Conservation (phyloP, 2,329 filamentous ascomycete species). For the Rutstroemia sp. region DNA sequence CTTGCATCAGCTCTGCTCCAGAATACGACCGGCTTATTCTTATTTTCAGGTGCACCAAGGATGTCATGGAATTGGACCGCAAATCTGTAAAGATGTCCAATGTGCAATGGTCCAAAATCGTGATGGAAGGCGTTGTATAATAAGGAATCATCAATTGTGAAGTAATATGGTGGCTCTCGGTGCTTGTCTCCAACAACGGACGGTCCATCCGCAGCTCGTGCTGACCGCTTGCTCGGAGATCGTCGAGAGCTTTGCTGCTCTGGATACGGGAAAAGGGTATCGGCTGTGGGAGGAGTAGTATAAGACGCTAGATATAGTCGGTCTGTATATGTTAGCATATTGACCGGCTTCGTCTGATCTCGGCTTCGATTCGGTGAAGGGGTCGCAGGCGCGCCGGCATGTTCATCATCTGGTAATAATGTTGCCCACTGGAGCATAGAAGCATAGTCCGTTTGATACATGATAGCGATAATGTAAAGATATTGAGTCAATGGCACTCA, state of each 20-base stretch:
- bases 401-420: slow-evolving; percentile 16
- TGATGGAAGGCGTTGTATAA: slow-evolving; percentile 98
- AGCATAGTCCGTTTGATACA: slow-evolving; percentile 14
- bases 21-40: slow-evolving; percentile 85
- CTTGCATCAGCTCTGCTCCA: slow-evolving; percentile 90
- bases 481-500: slow-evolving; percentile 14
- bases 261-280: slow-evolving; percentile 82
- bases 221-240: slow-evolving; percentile 70
- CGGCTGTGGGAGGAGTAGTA: slow-evolving; percentile 68
- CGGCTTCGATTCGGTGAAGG: not conserved
- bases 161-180: slow-evolving; percentile 76
- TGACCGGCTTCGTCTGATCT: slow-evolving; percentile 11
- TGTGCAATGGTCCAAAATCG: slow-evolving; percentile 95
- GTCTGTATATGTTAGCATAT: slow-evolving; percentile 51
- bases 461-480: slow-evolving; percentile 19
- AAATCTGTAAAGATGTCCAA: slow-evolving; percentile 94
- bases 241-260: slow-evolving; percentile 41
- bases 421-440: slow-evolving; percentile 21
- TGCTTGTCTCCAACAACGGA: slow-evolving; percentile 38
- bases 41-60: slow-evolving; percentile 82
- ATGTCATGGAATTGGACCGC: slow-evolving; percentile 95
- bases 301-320: slow-evolving; percentile 94
- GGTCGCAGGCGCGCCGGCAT: slow-evolving; percentile 5
- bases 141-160: slow-evolving; percentile 85
- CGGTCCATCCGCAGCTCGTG: slow-evolving; percentile 54